phyloP scores from a whole-genome alignment of 352 stramenopile species.

The Globisporangium acanthophoron region DNA sequence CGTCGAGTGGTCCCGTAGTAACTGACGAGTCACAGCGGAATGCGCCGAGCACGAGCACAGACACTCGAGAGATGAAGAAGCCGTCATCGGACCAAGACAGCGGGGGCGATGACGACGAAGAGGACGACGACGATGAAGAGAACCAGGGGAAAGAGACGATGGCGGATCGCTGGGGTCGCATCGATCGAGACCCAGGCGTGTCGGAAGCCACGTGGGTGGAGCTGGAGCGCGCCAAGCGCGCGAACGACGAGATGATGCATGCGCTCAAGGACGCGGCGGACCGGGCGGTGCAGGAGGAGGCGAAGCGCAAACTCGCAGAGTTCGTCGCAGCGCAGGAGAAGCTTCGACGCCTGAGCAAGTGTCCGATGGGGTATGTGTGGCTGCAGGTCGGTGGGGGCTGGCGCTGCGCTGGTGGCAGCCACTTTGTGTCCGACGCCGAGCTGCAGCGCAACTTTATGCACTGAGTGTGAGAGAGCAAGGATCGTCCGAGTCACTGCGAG shows the following conservation, averaged over 20 bases:
- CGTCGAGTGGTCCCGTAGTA: constrained; percentile 1
- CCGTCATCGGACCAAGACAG: not conserved
- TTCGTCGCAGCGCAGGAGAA: constrained; percentile 41
- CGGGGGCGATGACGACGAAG: constrained; percentile 12
- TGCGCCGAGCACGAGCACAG: not conserved
- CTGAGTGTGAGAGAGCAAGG: constrained; percentile 11
- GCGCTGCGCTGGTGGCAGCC: constrained; percentile 71
- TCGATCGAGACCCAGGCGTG: constrained; percentile 43
- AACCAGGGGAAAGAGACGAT: constrained; percentile 7
- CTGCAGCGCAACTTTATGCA: constrained; percentile 52
- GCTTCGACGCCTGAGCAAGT: constrained; percentile 56
- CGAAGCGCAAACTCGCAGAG: constrained; percentile 27
- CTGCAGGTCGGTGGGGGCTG: constrained; percentile 49
- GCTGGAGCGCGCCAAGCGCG: constrained; percentile 53
- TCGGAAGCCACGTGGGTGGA: constrained; percentile 63
- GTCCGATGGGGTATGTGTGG: constrained; percentile 66
- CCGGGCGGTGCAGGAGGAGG: constrained; percentile 10
- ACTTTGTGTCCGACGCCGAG: constrained; percentile 68
- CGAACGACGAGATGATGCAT: constrained; percentile 34
- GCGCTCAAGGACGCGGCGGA: constrained; percentile 12
- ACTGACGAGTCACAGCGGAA: constrained; percentile 7
- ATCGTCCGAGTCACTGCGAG: not conserved
- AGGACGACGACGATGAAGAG: constrained; percentile 16
- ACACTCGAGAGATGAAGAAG: not conserved
- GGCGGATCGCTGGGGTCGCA: constrained; percentile 11